phyloP scores from a whole-genome alignment of 2,329 filamentous ascomycete genomes.

The Pleomassaria siparia region DNA sequence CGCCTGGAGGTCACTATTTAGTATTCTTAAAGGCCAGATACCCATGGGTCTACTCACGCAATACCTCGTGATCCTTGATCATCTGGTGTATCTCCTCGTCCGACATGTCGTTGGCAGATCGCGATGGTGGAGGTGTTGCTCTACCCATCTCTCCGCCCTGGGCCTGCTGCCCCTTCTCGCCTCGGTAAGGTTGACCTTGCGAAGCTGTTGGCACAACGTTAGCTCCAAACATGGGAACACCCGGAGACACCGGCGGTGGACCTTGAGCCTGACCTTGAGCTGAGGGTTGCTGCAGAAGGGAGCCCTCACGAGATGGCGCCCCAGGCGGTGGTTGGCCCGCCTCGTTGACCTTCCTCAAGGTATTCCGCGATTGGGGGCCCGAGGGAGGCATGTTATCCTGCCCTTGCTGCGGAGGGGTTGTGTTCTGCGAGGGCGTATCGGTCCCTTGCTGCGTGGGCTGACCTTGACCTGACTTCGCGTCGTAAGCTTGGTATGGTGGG shows the following conservation, averaged over 20 bases:
- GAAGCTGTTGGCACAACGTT: constrained; percentile 49
- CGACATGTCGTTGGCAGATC: constrained; percentile 46
- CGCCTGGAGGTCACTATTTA: constrained; percentile 58
- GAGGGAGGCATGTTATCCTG: constrained; percentile 37
- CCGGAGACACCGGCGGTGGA: constrained; percentile 40
- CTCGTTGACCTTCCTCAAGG: constrained; percentile 39
- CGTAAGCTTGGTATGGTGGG: constrained; percentile 35
- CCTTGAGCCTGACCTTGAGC: constrained; percentile 41
- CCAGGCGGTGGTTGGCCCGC: constrained; percentile 31
- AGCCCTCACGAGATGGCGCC: constrained; percentile 36
- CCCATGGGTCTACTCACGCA: constrained; percentile 49
- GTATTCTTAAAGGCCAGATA: no score
- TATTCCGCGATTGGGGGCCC: constrained; percentile 29
- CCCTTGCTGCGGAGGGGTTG: constrained; percentile 31
- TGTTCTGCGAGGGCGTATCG: constrained; percentile 31
- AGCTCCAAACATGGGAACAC: constrained; percentile 47
- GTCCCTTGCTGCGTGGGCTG: constrained; percentile 25
- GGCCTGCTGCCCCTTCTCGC: constrained; percentile 35
- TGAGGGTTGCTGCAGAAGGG: constrained; percentile 37
- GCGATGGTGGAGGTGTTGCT: constrained; percentile 51
- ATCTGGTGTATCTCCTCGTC: constrained; percentile 52
- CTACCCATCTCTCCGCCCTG: constrained; percentile 40
- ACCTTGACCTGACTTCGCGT: constrained; percentile 29
- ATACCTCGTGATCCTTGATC: constrained; percentile 53
- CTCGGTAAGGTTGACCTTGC: constrained; percentile 48